Evolutionary conservation across 129 eudicot species (phyloP), one percentile per base, ranked within the genome.

Genomic region (Pulicaria dysenterica): DNA sequence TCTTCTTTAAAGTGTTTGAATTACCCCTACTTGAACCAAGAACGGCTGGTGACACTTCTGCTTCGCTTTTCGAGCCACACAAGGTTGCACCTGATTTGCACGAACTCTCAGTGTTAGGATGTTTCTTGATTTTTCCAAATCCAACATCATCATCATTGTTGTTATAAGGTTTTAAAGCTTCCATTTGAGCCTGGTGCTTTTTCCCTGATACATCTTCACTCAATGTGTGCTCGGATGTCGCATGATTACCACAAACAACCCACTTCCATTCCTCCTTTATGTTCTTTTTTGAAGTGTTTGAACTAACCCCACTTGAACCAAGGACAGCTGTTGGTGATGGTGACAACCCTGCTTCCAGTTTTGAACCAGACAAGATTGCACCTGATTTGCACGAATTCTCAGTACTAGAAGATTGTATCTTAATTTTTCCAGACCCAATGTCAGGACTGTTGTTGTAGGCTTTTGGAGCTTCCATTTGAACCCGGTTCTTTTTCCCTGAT

Each of bases 261-360:
- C 93, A 89, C 43, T 73, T 80, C 90, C 88, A 82, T n/a, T 84
- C 92, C 14, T 84, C 92, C 14, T 75, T 72, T 39, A 39, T 15
- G 73, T 24, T 24, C 31, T 24, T 24, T 24, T 24, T 24, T 24
- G 31, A 24, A 24, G 9, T 50, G 39, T 17, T 48, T 68, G 57
- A 62, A 13, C 59, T 44, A 48, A 17, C 58, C 12, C 43, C 38
- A 24, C 31, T 24, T 24, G 31, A 24, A 24, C 31, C 31, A 24
- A 24, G 31, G 31, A 24, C 31, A 2, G 31, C 31, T 24, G 2
- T 24, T 24, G 31, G 31, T 2, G 31, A 24, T 24, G 31, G 2
- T 24, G 31, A 24, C 31, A 24, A 1, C 2, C 31, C 31, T 24
- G 31, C 1, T 24, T 24, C 31, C 31, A 0, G 31, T 24, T 24